A percentile compares a stretch with the other conserved stretches of the same genome.
These are phyloP conservation scores for Phylloporus rhodoxanthus DNA, from an alignment of 768 basidiomycete species.

Conservation along the genomic window DNA sequence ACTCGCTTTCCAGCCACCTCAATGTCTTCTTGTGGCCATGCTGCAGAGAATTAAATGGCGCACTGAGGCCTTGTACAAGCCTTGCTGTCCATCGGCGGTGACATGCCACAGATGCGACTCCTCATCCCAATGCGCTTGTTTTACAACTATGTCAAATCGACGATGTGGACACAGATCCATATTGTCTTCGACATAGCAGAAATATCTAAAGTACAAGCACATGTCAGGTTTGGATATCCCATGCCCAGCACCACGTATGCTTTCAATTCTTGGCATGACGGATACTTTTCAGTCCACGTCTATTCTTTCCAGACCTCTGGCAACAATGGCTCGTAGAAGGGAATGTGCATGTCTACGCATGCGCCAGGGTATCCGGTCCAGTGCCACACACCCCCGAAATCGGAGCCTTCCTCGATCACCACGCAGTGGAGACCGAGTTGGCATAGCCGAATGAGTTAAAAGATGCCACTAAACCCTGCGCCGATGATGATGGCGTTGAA, in stretches of 20 bases:
- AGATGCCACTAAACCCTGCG: slow-evolving; percentile 13
- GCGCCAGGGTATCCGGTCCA: slow-evolving; percentile 16
- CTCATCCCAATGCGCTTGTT: slow-evolving; percentile 13
- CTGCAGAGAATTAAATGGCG: slow-evolving; percentile 8
- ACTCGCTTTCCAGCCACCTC: slow-evolving; percentile 9
- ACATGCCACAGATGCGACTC: slow-evolving; percentile 10
- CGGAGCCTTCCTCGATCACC: slow-evolving; percentile 9
- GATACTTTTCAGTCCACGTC: slow-evolving; percentile 13
- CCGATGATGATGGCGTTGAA: slow-evolving; percentile 14
- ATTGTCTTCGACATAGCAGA: slow-evolving; percentile 7
- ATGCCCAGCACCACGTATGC: background rate
- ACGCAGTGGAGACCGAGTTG: slow-evolving; percentile 10
- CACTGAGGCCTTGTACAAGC: background rate
- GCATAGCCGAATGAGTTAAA: slow-evolving; percentile 7
- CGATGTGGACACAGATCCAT: slow-evolving; percentile 9
- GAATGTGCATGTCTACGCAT: slow-evolving; percentile 8
- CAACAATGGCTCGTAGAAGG: slow-evolving; percentile 3
- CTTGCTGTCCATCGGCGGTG: slow-evolving; percentile 5
- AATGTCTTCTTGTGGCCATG: slow-evolving; percentile 11
- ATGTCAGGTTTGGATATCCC: background rate
- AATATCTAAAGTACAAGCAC: background rate
- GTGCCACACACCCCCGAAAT: slow-evolving; percentile 12
- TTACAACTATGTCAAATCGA: slow-evolving; percentile 11
- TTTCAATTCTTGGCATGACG: slow-evolving; percentile 6
- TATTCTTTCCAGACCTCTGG: slow-evolving; percentile 13